phyloP scores from a whole-genome alignment of 148 eudicot genomes.

The Dysphania ambrosioides region DNA sequence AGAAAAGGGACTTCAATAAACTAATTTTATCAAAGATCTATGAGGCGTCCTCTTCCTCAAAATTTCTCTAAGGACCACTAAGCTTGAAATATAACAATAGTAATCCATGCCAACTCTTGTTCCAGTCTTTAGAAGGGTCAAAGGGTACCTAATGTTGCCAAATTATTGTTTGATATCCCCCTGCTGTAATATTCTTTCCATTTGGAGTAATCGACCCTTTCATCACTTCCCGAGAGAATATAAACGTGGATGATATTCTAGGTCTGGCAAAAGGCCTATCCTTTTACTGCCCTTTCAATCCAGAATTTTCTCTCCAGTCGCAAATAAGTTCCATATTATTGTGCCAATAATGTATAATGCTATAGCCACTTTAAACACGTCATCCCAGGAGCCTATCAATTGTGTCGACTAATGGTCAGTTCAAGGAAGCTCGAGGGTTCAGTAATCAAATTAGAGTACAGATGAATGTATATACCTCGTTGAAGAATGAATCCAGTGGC shows the following conservation, averaged over 20 bases:
- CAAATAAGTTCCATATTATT: conserved; percentile 81
- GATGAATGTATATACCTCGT: conserved; percentile 44
- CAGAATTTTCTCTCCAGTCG: conserved; percentile 86
- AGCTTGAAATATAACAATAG: conserved; percentile 16
- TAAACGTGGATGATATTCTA: neutral
- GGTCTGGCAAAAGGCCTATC: conserved; percentile 15
- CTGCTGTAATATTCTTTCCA: conserved; percentile 10
- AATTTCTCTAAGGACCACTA: neutral
- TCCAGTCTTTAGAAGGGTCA: conserved; percentile 3
- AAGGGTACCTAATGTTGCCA: conserved; percentile 12
- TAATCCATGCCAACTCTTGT: conserved; percentile 17
- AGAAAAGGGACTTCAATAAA: conserved; percentile 6
- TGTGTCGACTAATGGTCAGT: conserved; percentile 3
- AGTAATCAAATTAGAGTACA: neutral
- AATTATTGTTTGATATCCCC: neutral
- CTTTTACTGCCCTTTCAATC: conserved; percentile 37
- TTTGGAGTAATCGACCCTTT: neutral
- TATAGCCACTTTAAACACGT: conserved; percentile 86
- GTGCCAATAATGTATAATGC: conserved; percentile 82
- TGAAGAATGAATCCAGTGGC: conserved; percentile 93
- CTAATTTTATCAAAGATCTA: conserved; percentile 12
- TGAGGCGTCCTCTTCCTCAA: conserved; percentile 21
- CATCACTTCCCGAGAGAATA: neutral
- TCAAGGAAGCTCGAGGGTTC: neutral
- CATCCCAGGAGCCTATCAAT: conserved; percentile 80